phyloP scores from a whole-genome alignment of 1,139 yeast genomes.

The Zygoascus meyerae region DNA sequence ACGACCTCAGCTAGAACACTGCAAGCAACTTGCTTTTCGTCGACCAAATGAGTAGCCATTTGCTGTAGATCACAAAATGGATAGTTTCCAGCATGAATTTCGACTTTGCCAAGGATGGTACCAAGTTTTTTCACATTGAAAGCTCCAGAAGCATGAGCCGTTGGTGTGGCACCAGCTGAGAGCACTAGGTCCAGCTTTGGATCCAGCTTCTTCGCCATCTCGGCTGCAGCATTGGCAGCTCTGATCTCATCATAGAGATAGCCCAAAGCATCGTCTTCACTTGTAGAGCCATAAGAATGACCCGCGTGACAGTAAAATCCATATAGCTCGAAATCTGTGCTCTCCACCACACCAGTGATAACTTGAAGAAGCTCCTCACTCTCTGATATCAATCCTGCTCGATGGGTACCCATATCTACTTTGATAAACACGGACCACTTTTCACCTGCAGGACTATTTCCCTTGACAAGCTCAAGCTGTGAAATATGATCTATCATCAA shows the following conservation, averaged over 20 bases:
- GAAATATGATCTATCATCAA: slow-evolving; percentile 57
- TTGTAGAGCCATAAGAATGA: slow-evolving; percentile 54
- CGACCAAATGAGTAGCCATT: slow-evolving; percentile 57
- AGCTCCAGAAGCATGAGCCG: slow-evolving; percentile 56
- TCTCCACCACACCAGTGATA: slow-evolving; percentile 24
- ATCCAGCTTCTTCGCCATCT: slow-evolving; percentile 25
- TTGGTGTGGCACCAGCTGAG: slow-evolving; percentile 79
- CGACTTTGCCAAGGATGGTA: slow-evolving; percentile 39
- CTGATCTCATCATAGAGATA: slow-evolving; percentile 50
- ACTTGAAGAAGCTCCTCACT: slow-evolving; percentile 29
- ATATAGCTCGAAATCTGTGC: slow-evolving; percentile 32
- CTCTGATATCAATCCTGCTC: slow-evolving; percentile 41
- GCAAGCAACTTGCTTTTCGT: slow-evolving; percentile 46
- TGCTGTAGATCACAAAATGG: slow-evolving; percentile 72
- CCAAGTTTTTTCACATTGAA: slow-evolving; percentile 30
- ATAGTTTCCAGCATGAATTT: slow-evolving; percentile 76
- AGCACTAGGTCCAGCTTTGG: slow-evolving; percentile 37
- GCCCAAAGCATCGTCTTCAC: slow-evolving; percentile 44
- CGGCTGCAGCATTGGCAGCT: slow-evolving; percentile 53
- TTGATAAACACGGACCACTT: slow-evolving; percentile 45
- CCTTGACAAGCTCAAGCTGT: slow-evolving; percentile 47
- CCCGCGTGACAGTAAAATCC: slow-evolving; percentile 83
- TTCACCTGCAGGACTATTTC: slow-evolving; percentile 35
- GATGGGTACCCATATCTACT: slow-evolving; percentile 43
- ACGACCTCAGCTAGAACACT: slow-evolving; percentile 58